Evolutionary conservation across 768 basidiomycete species (phyloP).

Genomic region (Tylopilus intermedius): DNA sequence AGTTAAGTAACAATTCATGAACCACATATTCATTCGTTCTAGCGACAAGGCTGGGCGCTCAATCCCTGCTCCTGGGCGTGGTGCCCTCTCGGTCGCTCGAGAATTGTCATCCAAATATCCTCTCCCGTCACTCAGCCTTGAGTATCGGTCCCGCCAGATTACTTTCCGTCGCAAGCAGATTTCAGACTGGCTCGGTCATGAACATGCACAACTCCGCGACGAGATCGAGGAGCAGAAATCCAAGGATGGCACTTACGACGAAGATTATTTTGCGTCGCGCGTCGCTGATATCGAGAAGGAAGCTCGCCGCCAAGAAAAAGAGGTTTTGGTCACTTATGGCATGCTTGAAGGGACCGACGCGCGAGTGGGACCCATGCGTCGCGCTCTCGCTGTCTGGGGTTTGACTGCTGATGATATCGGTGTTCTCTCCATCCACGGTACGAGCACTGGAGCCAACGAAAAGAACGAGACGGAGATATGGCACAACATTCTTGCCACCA

Average conservation of each 20-base stretch:
- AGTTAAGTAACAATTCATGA: background rate
- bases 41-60: slow-evolving; percentile 99
- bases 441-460: slow-evolving; percentile 87
- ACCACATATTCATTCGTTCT: slow-evolving; percentile 7
- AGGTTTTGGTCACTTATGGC: slow-evolving; percentile 88
- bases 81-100: slow-evolving; percentile 84
- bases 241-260: slow-evolving; percentile 47
- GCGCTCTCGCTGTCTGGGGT: slow-evolving; percentile 96
- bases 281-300: slow-evolving; percentile 86
- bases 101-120: slow-evolving; percentile 78
- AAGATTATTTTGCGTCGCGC: slow-evolving; percentile 70
- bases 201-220: slow-evolving; percentile 76
- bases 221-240: slow-evolving; percentile 64
- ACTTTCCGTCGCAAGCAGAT: slow-evolving; percentile 94
- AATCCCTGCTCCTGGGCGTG: slow-evolving; percentile 93
- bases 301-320: slow-evolving; percentile 86
- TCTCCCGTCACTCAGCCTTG: slow-evolving; percentile 73
- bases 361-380: slow-evolving; percentile 83
- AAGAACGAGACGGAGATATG: slow-evolving; percentile 97
- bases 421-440: slow-evolving; percentile 84
- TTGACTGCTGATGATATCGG: slow-evolving; percentile 90
- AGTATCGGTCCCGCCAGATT: slow-evolving; percentile 91
- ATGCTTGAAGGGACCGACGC: slow-evolving; percentile 90
- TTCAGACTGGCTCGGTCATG: slow-evolving; percentile 88
- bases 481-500: slow-evolving; percentile 88